Evolutionary conservation across 2,329 filamentous ascomycete genomes (phyloP), one percentile per base, ranked within the genome.

Genomic region (Hypoxylon sp.): DNA sequence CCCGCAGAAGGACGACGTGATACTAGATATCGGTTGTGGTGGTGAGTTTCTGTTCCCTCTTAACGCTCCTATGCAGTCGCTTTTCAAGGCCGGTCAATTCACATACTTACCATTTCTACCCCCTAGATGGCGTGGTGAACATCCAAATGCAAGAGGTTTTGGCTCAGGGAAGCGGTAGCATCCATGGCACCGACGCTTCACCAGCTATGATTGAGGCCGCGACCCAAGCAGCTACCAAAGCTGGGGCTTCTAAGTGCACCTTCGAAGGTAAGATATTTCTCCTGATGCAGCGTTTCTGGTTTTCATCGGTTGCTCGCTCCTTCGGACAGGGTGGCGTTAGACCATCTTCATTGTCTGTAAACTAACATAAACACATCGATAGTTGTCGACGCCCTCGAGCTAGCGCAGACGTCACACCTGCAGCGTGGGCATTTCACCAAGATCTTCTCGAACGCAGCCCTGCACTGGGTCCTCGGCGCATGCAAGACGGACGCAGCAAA

Each of bases 11-110:
- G 84, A 87, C 69, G 89, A 91, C 74, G 76, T 80, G 15, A 83
- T 91, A 21, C 80, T 91, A 1, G 89, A 91, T 69, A 79, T 91
- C 58, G 89, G 89, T 13, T 91, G 89, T 71, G 89, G 89, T 47
- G 89, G 86, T 87, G 63, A 67, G 80, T 77, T 8, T 53, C 24
- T 15, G 4, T 35, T 13, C 21, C 37, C 7, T 17, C 11, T 17
- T 15, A 8, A 19, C 3, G n/a, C 39, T 8, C 31, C 31, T 31
- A 15, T 21, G 19, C 17, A 32, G 10, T 35, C 32, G 7, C 11
- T 13, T 17, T 37, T n/a, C 24, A 37, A 37, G 35, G 35, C 11
- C 11, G 15, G 15, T 35, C 21, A 6, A 15, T 11, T 47, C 32
- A 13, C 29, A 51, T 27, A 21, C 52, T 62, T 50, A 60, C 31